phyloP scores from a whole-genome alignment of 2,329 filamentous ascomycete species.

The Phialophora verrucosa region DNA sequence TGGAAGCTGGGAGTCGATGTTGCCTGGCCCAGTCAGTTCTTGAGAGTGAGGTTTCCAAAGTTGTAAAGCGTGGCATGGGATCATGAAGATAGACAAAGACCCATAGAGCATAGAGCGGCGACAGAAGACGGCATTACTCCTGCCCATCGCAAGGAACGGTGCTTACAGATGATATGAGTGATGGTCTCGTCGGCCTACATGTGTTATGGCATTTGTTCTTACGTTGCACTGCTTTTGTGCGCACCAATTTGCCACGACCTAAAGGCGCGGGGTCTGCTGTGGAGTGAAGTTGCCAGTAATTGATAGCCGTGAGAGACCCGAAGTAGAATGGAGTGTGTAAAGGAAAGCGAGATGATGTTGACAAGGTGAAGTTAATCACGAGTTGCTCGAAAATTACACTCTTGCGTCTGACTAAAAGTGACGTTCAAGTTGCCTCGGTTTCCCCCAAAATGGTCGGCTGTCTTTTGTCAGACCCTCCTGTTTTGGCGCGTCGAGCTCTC shows the following conservation, averaged over 20 bases:
- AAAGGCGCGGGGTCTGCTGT: background rate
- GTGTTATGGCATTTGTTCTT: background rate
- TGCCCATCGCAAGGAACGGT: background rate
- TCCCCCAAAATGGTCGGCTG: background rate
- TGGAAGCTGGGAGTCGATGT: conserved; percentile 57
- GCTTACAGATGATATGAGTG: background rate
- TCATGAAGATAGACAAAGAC: conserved; percentile 9
- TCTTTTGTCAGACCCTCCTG: background rate
- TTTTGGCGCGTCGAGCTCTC: background rate
- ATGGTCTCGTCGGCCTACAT: background rate
- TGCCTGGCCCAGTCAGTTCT: conserved; percentile 57
- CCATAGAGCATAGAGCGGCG: background rate
- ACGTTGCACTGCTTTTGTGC: background rate
- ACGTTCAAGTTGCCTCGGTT: background rate
- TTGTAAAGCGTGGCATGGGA: conserved; percentile 17
- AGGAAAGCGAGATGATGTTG: background rate
- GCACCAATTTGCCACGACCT: background rate
- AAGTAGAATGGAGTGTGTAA: background rate
- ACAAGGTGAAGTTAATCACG: background rate
- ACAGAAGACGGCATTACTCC: background rate
- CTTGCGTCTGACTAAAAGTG: background rate
- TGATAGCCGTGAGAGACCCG: background rate
- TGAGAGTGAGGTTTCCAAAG: conserved; percentile 40
- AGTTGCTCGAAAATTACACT: background rate
- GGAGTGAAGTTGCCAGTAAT: background rate